Evolutionary conservation across 331 rosid genomes (phyloP).

Genomic region (Stylosanthes scabra): DNA sequence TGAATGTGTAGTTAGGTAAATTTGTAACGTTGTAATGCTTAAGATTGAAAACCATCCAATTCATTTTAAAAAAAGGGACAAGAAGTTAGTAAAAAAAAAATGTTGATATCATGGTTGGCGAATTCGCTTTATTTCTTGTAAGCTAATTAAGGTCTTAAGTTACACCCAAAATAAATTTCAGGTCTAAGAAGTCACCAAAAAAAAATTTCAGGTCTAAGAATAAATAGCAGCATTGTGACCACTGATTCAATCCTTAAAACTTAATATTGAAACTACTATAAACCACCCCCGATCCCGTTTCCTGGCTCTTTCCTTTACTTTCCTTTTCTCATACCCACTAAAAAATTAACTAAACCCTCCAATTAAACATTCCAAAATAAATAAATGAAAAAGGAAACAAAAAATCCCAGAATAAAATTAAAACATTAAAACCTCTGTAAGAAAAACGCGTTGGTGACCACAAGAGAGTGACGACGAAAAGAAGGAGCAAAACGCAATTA

Average conservation of each 20-base stretch:
- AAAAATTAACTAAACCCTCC: background rate
- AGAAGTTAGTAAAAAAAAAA: too few relatives aligned
- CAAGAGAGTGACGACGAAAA: slow-evolving; percentile 9
- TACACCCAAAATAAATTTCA: background rate
- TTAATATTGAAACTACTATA: background rate
- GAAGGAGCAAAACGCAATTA: background rate
- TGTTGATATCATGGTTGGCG: too few relatives aligned
- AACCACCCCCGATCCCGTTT: background rate
- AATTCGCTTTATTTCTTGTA: background rate
- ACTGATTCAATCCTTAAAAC: background rate
- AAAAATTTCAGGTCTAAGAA: background rate
- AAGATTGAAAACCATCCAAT: too few relatives aligned
- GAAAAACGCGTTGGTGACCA: slow-evolving; percentile 21
- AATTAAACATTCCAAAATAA: background rate
- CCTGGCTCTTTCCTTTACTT: background rate
- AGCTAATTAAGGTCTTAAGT: background rate
- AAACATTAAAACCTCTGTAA: background rate
- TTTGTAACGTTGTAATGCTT: too few relatives aligned
- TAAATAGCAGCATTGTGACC: background rate
- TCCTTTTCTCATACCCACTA: background rate
- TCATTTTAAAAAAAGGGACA: too few relatives aligned
- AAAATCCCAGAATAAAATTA: background rate
- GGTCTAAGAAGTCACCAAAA: background rate
- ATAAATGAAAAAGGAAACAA: background rate
- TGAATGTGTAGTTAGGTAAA: too few relatives aligned